Percentiles rank a stretch among this genome's conserved stretches.
Evolutionary conservation across 805 yeast genomes (phyloP).

Genomic region (Wickerhamomyces alni): DNA sequence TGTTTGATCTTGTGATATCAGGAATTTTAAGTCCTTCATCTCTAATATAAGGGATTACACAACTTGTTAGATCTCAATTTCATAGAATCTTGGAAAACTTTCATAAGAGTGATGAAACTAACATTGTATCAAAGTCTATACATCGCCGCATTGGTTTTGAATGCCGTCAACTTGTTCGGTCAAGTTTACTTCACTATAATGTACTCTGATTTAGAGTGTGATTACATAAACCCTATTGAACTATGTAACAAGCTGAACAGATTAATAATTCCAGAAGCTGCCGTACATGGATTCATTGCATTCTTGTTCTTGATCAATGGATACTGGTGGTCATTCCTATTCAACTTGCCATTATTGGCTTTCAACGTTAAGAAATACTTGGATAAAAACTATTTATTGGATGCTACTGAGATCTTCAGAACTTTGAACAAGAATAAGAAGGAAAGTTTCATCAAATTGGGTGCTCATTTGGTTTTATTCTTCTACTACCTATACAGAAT

Average conservation of each 20-base stretch:
- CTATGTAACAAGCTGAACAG: slow-evolving; percentile 89
- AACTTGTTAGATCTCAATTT: too few species aligned
- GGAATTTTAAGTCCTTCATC: too few species aligned
- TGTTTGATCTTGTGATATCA: too few species aligned
- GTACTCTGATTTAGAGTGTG: slow-evolving; percentile 93
- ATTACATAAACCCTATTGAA: slow-evolving; percentile 96
- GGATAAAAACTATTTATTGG: slow-evolving; percentile 78
- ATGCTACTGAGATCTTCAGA: slow-evolving; percentile 96
- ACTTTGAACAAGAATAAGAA: slow-evolving; percentile 89
- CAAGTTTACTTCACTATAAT: slow-evolving; percentile 94
- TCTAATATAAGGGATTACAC: too few species aligned
- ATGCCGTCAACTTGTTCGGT: slow-evolving; percentile 81
- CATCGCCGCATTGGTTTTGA: slow-evolving; percentile 72
- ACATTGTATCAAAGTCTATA: slow-evolving; percentile 33
- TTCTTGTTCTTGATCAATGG: slow-evolving; percentile 75
- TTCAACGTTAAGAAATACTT: slow-evolving; percentile 77
- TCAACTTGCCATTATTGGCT: slow-evolving; percentile 79
- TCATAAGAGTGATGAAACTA: too few species aligned
- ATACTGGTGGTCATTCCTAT: slow-evolving; percentile 82
- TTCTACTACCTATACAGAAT: slow-evolving; percentile 93
- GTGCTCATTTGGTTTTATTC: slow-evolving; percentile 86
- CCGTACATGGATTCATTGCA: slow-evolving; percentile 67
- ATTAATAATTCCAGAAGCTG: slow-evolving; percentile 87
- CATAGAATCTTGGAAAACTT: too few species aligned
- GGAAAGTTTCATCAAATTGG: slow-evolving; percentile 85